Percentiles rank a stretch among this genome's conserved stretches.
Conservation (phyloP, 768 basidiomycete genomes). For the Leccinum fibrillosum region DNA sequence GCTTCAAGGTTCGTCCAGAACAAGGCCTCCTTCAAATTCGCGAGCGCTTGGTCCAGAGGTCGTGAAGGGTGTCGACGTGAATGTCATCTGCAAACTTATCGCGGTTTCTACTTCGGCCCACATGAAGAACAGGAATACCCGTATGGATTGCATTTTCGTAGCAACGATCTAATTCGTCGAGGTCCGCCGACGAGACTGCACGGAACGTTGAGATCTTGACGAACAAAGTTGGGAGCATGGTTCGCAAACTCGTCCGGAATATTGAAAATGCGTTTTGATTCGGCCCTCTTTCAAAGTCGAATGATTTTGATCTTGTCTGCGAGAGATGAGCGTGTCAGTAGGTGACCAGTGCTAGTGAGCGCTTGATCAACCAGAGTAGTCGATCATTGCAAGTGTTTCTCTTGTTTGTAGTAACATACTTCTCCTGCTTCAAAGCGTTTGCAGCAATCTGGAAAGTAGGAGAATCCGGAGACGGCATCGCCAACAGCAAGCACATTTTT, state of each 20-base stretch:
- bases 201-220: background rate
- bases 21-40: slow-evolving; percentile 83
- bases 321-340: background rate
- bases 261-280: background rate
- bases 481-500: background rate
- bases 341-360: too few relatives aligned
- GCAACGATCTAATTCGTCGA: background rate
- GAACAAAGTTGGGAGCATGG: background rate
- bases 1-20: slow-evolving; percentile 89
- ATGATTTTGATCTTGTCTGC: background rate
- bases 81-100: slow-evolving; percentile 93
- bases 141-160: background rate
- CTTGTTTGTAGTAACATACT: background rate
- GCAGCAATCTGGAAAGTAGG: background rate
- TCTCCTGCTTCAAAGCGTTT: too few relatives aligned
- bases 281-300: background rate
- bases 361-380: too few relatives aligned
- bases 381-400: background rate
- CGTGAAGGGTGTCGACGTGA: slow-evolving; percentile 82
- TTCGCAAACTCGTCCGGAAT: background rate
- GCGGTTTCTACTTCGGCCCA: slow-evolving; percentile 92
- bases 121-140: slow-evolving; percentile 66
- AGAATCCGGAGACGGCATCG: background rate
- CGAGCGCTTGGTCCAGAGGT: slow-evolving; percentile 87
- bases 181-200: background rate